Evolutionary conservation across 2,329 filamentous ascomycete genomes (phyloP), one percentile per base, ranked within the genome.

Genomic region (Pleoardoris graminearum): DNA sequence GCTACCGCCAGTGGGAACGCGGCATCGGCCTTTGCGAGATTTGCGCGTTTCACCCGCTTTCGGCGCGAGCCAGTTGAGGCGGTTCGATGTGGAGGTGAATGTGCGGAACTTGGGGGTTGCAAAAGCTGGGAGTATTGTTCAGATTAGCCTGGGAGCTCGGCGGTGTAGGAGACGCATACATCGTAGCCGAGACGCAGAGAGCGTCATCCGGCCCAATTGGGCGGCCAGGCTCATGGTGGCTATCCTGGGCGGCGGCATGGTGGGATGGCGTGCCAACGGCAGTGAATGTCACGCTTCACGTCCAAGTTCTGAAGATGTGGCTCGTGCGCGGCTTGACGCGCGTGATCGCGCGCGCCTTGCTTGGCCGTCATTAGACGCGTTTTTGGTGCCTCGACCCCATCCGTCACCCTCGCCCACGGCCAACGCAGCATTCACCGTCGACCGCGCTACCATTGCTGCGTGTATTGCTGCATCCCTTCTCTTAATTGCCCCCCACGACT

Each of bases 1-100:
- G 50, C 90, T 95, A 55, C 94, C 94, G 57, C 94, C 94, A 0
- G 92, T 99, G 21, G 90, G 84, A 43, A 97, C 91, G 65, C 91
- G 85, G 44, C 90, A 88, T 1, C 91, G 85, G 33, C 93, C 94
- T 78, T 97, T 97, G 59, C 83, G 83, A 62, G 91, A 92, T 80
- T 95, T 96, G 74, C 90, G 90, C 69, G 85, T 88, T 71, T 91
- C 92, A 60, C 90, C 85, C 65, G 87, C 77, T 66, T 85, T 88
- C 29, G 93, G 93, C 52, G 89, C 83, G 42, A 97, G 88, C 91
- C 92, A 97, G 69, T 84, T 88, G 61, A 71, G 80, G 58, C 69
- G 77, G 68, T 59, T 77, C 59, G 67, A 81, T 55, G 89, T 89
- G 27, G 87, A 88, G 33, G 90, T 90, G 76, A 96, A 95, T 56